phyloP scores from a whole-genome alignment of 106 monocot species.

The Apostasia ramifera region DNA sequence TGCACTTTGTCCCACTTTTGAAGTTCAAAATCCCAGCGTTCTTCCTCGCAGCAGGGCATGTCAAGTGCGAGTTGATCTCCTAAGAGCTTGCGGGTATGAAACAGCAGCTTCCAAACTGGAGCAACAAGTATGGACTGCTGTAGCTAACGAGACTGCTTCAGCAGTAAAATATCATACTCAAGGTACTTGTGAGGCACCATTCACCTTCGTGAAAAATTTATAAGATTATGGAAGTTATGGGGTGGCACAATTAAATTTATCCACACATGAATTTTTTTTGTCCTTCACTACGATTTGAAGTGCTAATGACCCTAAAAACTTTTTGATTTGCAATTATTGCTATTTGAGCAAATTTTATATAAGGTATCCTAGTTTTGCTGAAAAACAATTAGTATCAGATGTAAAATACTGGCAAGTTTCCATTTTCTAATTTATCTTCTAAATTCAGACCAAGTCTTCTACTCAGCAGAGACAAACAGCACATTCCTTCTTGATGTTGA shows the following conservation, averaged over 20 bases:
- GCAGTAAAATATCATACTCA: slow-evolving; percentile 61
- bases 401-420: too few relatives aligned
- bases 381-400: too few relatives aligned
- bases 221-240: too few relatives aligned
- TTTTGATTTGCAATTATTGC: too few relatives aligned
- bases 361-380: too few relatives aligned
- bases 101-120: slow-evolving; percentile 40
- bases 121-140: slow-evolving; percentile 72
- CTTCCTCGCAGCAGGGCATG: slow-evolving; percentile 79
- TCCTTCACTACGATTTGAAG: too few relatives aligned
- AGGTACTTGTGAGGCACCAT: slow-evolving; percentile 21
- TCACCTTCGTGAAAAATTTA: too few relatives aligned
- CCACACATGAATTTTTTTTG: too few relatives aligned
- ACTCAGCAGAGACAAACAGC: slow-evolving; percentile 7
- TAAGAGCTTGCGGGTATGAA: slow-evolving; percentile 75
- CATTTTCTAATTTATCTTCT: background rate
- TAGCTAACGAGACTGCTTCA: slow-evolving; percentile 74
- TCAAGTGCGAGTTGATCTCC: slow-evolving; percentile 92
- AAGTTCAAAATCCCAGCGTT: slow-evolving; percentile 35
- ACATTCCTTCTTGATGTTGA: slow-evolving; percentile 5
- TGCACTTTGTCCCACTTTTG: slow-evolving; percentile 24
- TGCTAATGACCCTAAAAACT: too few relatives aligned
- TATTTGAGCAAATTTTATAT: too few relatives aligned
- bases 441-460: slow-evolving; percentile 23
- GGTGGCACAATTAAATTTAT: too few relatives aligned